These are phyloP conservation scores for Mycena crocata DNA, from an alignment of 768 basidiomycete genomes.

Conservation along the genomic window DNA sequence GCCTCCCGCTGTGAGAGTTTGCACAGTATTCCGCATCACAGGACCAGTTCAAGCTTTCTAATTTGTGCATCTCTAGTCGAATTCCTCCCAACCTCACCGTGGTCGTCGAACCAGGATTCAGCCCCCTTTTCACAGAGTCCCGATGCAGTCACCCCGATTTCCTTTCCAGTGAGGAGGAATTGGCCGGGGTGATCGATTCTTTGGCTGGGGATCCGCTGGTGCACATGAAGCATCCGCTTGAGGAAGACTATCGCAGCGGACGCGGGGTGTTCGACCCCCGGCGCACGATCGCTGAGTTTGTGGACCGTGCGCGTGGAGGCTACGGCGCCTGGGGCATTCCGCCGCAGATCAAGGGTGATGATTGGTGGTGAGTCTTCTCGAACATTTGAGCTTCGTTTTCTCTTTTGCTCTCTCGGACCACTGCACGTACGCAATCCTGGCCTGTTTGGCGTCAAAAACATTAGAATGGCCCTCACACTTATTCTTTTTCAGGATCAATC, in stretches of 20 bases:
- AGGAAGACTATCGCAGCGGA: not conserved
- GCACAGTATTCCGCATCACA: not conserved
- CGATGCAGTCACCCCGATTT: not conserved
- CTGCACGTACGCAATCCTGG: too few relatives aligned
- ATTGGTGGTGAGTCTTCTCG: conserved; percentile 19
- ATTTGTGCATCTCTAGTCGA: not conserved
- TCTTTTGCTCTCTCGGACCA: too few relatives aligned
- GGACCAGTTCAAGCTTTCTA: not conserved
- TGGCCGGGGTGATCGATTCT: too few relatives aligned
- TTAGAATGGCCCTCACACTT: too few relatives aligned
- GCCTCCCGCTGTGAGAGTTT: not conserved
- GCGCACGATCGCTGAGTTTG: conserved; percentile 4
- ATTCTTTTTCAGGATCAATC: too few relatives aligned
- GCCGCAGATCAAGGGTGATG: not conserved
- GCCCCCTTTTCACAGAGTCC: not conserved
- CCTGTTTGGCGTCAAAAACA: too few relatives aligned
- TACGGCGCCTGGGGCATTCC: conserved; percentile 9
- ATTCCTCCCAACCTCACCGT: conserved; percentile 10
- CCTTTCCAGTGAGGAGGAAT: too few relatives aligned
- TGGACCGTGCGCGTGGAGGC: not conserved
- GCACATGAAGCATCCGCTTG: conserved; percentile 5
- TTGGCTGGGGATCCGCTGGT: not conserved
- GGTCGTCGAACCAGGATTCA: conserved; percentile 8
- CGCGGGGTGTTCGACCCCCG: not conserved
- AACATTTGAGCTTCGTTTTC: too few relatives aligned